Percentiles rank a stretch among this genome's conserved stretches.
phyloP scores from a whole-genome alignment of 228 moss, liverwort and hornwort genomes.

The Sphagnum magellanicum region DNA sequence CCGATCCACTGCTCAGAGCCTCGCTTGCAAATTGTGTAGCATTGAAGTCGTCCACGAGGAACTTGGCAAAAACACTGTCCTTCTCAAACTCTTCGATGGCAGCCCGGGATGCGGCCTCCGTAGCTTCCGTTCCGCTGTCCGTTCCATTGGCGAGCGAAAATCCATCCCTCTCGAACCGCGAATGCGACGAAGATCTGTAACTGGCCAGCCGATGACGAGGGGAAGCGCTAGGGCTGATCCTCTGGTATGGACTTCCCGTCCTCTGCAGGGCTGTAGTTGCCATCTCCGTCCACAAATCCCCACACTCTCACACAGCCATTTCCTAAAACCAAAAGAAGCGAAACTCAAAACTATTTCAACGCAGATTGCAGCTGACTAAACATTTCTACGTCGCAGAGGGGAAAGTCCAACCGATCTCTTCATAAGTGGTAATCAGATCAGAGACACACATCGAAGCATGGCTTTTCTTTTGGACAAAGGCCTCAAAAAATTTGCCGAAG shows the following conservation, averaged over 20 bases:
- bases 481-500: too few species aligned
- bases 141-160: conserved; percentile 21
- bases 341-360: too few species aligned
- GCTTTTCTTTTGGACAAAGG: too few species aligned
- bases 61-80: conserved; percentile 78
- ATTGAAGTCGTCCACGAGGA: conserved; percentile 85
- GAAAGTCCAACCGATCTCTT: too few species aligned
- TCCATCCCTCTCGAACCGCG: conserved; percentile 66
- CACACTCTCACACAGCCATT: too few species aligned
- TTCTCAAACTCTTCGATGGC: conserved; percentile 86
- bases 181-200: conserved; percentile 55
- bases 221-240: conserved; percentile 40
- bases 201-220: conserved; percentile 45
- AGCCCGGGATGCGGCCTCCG: conserved; percentile 68
- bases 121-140: conserved; percentile 28
- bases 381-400: too few species aligned
- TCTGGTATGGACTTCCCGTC: conserved; percentile 8
- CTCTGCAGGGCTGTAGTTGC: conserved; percentile 71
- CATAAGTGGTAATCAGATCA: too few species aligned
- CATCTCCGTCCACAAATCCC: conserved; percentile 23
- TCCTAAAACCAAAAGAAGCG: too few species aligned
- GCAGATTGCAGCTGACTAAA: too few species aligned
- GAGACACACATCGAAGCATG: too few species aligned
- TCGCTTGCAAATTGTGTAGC: conserved; percentile 89
- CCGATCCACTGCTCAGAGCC: conserved; percentile 81